Conservation (phyloP, 1,284 basidiomycete genomes). For the Moesziomyces antarcticus region DNA sequence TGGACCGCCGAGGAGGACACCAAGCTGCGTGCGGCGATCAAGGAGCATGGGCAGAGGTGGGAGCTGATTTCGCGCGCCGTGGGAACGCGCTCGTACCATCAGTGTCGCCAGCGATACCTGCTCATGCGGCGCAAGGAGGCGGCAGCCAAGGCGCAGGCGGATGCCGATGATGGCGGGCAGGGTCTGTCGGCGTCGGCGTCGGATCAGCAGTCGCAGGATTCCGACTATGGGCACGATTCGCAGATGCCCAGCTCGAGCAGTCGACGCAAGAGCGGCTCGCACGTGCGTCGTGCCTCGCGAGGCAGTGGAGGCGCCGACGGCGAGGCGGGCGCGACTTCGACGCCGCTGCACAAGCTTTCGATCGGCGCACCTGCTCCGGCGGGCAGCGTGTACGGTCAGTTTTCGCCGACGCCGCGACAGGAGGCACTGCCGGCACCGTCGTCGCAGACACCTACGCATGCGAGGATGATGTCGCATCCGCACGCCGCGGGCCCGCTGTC, state of each 20-base stretch:
- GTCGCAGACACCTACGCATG: constrained; percentile 33
- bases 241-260: constrained; percentile 4
- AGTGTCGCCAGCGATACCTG: constrained; percentile 66
- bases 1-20: constrained; percentile 66
- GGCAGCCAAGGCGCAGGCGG: constrained; percentile 46
- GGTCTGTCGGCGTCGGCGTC: constrained; percentile 42
- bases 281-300: constrained; percentile 12
- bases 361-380: constrained; percentile 46
- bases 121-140: constrained; percentile 67
- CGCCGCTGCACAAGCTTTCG: constrained; percentile 50
- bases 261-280: constrained; percentile 31
- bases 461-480: constrained; percentile 35
- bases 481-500: constrained; percentile 19
- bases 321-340: constrained; percentile 25
- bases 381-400: constrained; percentile 41
- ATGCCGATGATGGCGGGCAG: constrained; percentile 26
- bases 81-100: constrained; percentile 66
- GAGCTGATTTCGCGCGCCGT: constrained; percentile 66
- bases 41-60: constrained; percentile 66
- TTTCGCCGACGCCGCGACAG: constrained; percentile 18
- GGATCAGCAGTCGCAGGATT: constrained; percentile 49
- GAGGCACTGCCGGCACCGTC: constrained; percentile 9
- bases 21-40: constrained; percentile 64
- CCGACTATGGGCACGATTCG: constrained; percentile 35
- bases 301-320: constrained; percentile 4